phyloP scores from a whole-genome alignment of 192 early-diverging fungal genomes.

The Mortierella alpina region DNA sequence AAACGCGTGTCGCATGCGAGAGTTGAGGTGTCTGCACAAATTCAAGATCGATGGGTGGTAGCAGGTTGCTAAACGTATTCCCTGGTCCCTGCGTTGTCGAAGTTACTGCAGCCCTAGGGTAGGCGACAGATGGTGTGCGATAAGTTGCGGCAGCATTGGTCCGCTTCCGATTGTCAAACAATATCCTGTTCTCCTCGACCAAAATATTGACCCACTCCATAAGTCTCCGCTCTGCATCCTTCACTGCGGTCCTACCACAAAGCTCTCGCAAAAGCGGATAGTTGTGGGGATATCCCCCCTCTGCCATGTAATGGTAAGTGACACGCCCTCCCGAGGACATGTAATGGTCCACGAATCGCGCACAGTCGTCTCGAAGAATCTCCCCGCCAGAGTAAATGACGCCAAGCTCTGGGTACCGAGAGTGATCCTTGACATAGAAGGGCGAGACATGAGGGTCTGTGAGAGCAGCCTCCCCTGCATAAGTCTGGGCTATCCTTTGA shows the following conservation, averaged over 20 bases:
- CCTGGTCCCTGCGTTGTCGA: not conserved
- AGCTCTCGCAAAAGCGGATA: conserved; percentile 37
- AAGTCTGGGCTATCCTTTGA: conserved; percentile 40
- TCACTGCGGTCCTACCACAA: conserved; percentile 44
- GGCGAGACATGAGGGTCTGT: conserved; percentile 45
- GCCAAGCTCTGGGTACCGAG: conserved; percentile 44
- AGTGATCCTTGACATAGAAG: conserved; percentile 49
- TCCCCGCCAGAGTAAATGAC: conserved; percentile 32
- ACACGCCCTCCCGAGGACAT: conserved; percentile 38
- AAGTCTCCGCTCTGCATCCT: conserved; percentile 45
- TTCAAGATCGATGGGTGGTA: conserved; percentile 16
- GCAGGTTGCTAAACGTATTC: conserved; percentile 3
- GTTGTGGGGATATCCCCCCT: conserved; percentile 37
- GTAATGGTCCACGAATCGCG: conserved; percentile 46
- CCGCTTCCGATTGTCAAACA: conserved; percentile 40
- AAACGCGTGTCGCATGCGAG: conserved; percentile 33
- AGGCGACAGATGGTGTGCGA: not conserved
- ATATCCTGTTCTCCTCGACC: conserved; percentile 49
- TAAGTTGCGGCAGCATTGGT: conserved; percentile 24
- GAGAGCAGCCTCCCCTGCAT: conserved; percentile 36
- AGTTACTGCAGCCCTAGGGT: not conserved
- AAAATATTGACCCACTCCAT: conserved; percentile 53
- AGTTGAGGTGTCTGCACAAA: conserved; percentile 23
- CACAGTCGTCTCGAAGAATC: conserved; percentile 39
- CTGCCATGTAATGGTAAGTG: conserved; percentile 47